Base-by-base conservation (phyloP, 2,329 filamentous ascomycete species). In the Nothophoma quercina region DNA sequence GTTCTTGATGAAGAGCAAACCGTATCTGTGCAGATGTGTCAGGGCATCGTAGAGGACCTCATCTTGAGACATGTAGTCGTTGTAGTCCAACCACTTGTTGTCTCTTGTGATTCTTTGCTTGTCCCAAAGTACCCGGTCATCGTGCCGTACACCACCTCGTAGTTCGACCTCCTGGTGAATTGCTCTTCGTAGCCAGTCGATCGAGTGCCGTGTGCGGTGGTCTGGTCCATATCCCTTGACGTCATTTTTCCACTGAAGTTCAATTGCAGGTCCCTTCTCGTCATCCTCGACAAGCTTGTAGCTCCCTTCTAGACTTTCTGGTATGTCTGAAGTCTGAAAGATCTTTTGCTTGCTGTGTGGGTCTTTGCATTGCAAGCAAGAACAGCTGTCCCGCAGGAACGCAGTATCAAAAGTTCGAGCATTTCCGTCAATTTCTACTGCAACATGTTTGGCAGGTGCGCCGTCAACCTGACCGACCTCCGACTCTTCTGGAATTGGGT, bases 1-100 rank as follows among this genome's bases (percentile, higher is more conserved):
- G 55, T 85, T 83, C 40, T 83, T 85, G 22, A 98, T 74, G 72
- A 96, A 91, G 13, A 96, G 77, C 0, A 98, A 77, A 0, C 95
- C 95, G 42, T 87, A 82, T 25, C 77, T 77, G 28, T 83, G 76
- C 3, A 98, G 78, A 42, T 86, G 81, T 10, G 78, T 73, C 45
- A 96, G 77, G 2, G 85, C 87, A 3, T 78, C 70, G 64, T 81
- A 83, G 49, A 96, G 85, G 0, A 78, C 78, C 0, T 73, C 65
- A 39, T 84, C 84, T 12, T 80, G 67, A 1, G 75, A 70, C 80
- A 96, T 88, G 75, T 91, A 97, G 30, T 87, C 85, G 0, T 84
- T 67, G 73, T 89, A 96, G 46, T 85, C 79, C 34, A 95, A 78
- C 73, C 83, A 85, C 40, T 78, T 75, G 9, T 85, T 77, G n/a